Percentiles rank a stretch among this genome's conserved stretches.
These are phyloP conservation scores for Coprinopsis marcescibilis DNA, from an alignment of 768 basidiomycete genomes.

Conservation along the genomic window DNA sequence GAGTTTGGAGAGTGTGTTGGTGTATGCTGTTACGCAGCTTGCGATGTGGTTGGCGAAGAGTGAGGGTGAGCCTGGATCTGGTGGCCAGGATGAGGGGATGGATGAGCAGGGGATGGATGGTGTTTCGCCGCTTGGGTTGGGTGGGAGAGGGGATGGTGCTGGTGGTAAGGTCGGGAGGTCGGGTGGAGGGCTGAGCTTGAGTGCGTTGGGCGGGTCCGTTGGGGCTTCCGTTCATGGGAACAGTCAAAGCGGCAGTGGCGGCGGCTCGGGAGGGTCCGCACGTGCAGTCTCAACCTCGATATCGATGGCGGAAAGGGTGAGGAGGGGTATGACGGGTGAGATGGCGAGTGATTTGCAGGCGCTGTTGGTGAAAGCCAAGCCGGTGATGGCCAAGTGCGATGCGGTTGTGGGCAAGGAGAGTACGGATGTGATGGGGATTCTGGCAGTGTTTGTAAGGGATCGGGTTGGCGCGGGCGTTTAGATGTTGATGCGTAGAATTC, in stretches of 20 bases:
- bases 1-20: conserved; percentile 60
- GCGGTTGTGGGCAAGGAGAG: conserved; percentile 37
- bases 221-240: no score
- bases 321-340: conserved; percentile 77
- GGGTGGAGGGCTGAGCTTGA: background rate
- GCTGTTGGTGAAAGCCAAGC: conserved; percentile 58
- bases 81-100: conserved; percentile 39
- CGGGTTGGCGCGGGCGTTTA: conserved; percentile 48
- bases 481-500: no score
- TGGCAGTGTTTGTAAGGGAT: conserved; percentile 61
- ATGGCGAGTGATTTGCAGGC: conserved; percentile 68
- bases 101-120: conserved; percentile 25
- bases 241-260: no score
- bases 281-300: conserved; percentile 21
- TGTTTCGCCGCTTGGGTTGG: conserved; percentile 9
- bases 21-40: conserved; percentile 73
- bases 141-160: no score
- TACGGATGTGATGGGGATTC: conserved; percentile 55
- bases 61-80: conserved; percentile 48
- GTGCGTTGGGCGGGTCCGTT: no score
- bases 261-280: no score
- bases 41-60: conserved; percentile 74
- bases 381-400: conserved; percentile 56
- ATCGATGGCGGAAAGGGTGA: conserved; percentile 57
- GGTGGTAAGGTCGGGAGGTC: no score